Percentiles rank a stretch among this genome's conserved stretches.
Conservation (phyloP, 805 yeast species). For the Millerago galiae region DNA sequence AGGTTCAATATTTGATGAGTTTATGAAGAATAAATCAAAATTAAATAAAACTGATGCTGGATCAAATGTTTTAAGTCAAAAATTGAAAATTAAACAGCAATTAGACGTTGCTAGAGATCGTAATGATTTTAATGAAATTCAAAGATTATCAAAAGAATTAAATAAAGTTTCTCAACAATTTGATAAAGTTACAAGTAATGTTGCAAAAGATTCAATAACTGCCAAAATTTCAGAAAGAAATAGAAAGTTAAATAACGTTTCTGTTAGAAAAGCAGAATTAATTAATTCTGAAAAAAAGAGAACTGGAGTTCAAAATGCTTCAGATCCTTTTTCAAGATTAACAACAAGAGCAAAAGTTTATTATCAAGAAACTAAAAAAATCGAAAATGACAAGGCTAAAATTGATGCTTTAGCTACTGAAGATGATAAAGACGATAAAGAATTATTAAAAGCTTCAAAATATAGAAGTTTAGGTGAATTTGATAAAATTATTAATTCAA, state of each 20-base stretch:
- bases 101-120: conserved; percentile 61
- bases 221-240: conserved; percentile 45
- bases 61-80: conserved; percentile 69
- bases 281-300: conserved; percentile 51
- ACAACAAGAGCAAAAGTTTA: conserved; percentile 83
- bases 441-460: conserved; percentile 40
- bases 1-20: conserved; percentile 66
- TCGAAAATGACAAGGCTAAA: conserved; percentile 54
- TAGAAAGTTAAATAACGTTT: conserved; percentile 70
- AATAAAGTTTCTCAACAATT: conserved; percentile 36
- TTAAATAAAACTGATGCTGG: conserved; percentile 53
- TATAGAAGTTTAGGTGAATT: conserved; percentile 54
- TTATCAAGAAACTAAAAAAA: conserved; percentile 49
- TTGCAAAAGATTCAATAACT: conserved; percentile 20
- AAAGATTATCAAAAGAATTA: conserved; percentile 18
- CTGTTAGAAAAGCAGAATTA: conserved; percentile 74
- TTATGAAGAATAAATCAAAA: conserved; percentile 66
- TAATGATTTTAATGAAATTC: conserved; percentile 38
- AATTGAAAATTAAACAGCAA: conserved; percentile 66
- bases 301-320: conserved; percentile 32
- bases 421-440: conserved; percentile 40
- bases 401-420: conserved; percentile 44
- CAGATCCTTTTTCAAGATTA: conserved; percentile 85
- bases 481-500: conserved; percentile 39
- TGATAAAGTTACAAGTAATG: conserved; percentile 27